A percentile compares a stretch with the other conserved stretches of the same genome.
phyloP scores from a whole-genome alignment of 1,139 yeast genomes.

The Chernovozyma sophiae-reginae region DNA sequence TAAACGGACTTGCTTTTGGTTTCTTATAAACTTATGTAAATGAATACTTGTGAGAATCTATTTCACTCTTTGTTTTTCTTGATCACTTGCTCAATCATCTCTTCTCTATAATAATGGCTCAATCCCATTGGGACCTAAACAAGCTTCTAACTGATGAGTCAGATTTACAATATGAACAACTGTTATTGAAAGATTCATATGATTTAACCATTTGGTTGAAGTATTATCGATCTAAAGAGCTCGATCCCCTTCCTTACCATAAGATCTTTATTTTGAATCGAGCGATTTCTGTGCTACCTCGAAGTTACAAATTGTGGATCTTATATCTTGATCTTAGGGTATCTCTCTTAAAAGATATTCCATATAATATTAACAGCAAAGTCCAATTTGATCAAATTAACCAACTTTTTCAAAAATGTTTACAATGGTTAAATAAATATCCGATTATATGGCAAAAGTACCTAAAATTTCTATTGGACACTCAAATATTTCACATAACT shows the following conservation, averaged over 20 bases:
- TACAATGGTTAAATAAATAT: slow-evolving; percentile 41
- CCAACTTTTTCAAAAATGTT: slow-evolving; percentile 43
- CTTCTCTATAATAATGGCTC: neutral
- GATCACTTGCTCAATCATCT: too few relatives aligned
- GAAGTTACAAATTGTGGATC: slow-evolving; percentile 56
- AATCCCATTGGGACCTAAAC: neutral
- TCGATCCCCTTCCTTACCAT: slow-evolving; percentile 13
- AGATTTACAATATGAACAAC: slow-evolving; percentile 46
- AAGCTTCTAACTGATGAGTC: neutral
- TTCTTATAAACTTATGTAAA: too few relatives aligned
- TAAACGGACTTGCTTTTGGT: too few relatives aligned
- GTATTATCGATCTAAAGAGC: slow-evolving; percentile 30
- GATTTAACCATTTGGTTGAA: slow-evolving; percentile 50
- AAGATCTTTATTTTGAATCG: slow-evolving; percentile 49
- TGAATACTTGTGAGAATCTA: too few relatives aligned
- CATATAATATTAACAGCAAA: slow-evolving; percentile 24
- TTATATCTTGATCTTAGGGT: slow-evolving; percentile 44
- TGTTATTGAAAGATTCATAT: slow-evolving; percentile 40
- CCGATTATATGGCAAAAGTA: slow-evolving; percentile 57
- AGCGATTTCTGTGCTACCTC: slow-evolving; percentile 45
- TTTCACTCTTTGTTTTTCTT: too few relatives aligned
- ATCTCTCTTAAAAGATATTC: slow-evolving; percentile 20
- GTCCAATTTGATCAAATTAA: slow-evolving; percentile 32
- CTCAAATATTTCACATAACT: slow-evolving; percentile 30
- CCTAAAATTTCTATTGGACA: slow-evolving; percentile 41